Percentiles rank a stretch among this genome's conserved stretches.
Evolutionary conservation across 2,329 filamentous ascomycete genomes (phyloP).

Genomic region (Lomentospora prolificans): DNA sequence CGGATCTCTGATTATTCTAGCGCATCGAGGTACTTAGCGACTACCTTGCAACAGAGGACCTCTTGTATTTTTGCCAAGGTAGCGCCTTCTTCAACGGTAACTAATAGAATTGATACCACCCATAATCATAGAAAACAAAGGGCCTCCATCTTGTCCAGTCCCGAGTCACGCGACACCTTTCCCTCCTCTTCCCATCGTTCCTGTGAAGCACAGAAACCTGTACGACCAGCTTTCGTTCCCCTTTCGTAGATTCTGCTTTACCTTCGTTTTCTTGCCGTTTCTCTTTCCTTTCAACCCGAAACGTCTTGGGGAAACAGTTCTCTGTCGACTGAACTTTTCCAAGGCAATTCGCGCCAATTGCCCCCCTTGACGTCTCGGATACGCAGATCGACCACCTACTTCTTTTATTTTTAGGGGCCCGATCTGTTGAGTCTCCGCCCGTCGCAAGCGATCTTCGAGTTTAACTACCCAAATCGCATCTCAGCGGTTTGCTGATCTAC

Average conservation of each 20-base stretch:
- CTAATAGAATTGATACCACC: neutral
- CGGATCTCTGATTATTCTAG: no score
- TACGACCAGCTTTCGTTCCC: neutral
- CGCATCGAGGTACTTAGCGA: no score
- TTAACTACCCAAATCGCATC: neutral
- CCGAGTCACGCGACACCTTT: neutral
- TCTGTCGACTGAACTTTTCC: neutral
- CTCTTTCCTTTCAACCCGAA: neutral
- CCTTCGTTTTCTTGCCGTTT: neutral
- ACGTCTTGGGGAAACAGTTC: neutral
- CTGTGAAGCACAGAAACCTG: neutral
- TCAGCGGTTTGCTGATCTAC: neutral
- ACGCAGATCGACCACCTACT: neutral
- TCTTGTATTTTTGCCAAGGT: no score
- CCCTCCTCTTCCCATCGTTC: neutral
- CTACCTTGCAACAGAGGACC: no score
- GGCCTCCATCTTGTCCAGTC: neutral
- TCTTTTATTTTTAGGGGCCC: neutral
- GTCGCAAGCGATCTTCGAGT: neutral
- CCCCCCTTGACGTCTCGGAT: constrained; percentile 3
- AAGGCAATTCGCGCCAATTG: constrained; percentile 1
- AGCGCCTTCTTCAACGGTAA: neutral
- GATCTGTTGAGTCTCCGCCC: neutral
- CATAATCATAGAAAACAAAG: neutral
- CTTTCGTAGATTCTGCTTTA: neutral